These are phyloP conservation scores for Drechslerella dactyloides DNA, from an alignment of 2,329 filamentous ascomycete genomes.

Conservation along the genomic window DNA sequence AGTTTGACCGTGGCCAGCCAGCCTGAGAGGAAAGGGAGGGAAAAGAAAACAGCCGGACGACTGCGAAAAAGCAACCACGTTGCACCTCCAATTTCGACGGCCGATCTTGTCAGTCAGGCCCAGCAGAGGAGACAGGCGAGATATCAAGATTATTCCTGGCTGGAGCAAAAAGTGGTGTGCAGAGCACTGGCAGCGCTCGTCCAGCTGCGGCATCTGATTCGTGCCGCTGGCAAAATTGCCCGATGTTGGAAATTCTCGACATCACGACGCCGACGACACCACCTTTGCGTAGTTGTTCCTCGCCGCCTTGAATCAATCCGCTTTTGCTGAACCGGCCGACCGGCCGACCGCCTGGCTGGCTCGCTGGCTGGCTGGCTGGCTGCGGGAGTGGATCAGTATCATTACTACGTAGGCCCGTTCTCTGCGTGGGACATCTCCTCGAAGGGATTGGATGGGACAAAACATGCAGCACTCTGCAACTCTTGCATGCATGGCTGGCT, in stretches of 20 bases:
- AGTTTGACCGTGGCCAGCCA: constrained; percentile 12
- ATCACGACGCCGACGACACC: neutral
- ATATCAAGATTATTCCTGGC: constrained; percentile 8
- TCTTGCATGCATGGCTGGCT: constrained; percentile 6
- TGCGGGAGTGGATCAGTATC: constrained; percentile 17
- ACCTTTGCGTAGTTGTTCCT: too few relatives aligned
- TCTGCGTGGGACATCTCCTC: constrained; percentile 42
- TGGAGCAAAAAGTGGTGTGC: neutral
- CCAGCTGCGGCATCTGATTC: neutral
- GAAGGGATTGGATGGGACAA: constrained; percentile 47
- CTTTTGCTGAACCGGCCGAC: neutral
- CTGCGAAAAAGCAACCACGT: constrained; percentile 42
- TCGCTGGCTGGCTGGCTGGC: neutral
- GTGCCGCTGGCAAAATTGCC: constrained; percentile 1
- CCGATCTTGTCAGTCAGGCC: constrained; percentile 22
- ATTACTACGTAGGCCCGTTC: constrained; percentile 48
- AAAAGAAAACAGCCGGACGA: constrained; percentile 3
- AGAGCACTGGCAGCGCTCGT: neutral
- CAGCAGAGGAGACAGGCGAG: constrained; percentile 2
- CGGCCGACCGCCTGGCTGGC: neutral
- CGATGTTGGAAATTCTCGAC: neutral
- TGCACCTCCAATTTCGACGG: constrained; percentile 40
- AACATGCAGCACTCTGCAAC: constrained; percentile 21
- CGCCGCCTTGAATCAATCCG: neutral
- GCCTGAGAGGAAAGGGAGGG: constrained; percentile 12